Evolutionary conservation across 2,329 filamentous ascomycete species (phyloP), one percentile per base, ranked within the genome.

Genomic region (Ascochyta fabae): DNA sequence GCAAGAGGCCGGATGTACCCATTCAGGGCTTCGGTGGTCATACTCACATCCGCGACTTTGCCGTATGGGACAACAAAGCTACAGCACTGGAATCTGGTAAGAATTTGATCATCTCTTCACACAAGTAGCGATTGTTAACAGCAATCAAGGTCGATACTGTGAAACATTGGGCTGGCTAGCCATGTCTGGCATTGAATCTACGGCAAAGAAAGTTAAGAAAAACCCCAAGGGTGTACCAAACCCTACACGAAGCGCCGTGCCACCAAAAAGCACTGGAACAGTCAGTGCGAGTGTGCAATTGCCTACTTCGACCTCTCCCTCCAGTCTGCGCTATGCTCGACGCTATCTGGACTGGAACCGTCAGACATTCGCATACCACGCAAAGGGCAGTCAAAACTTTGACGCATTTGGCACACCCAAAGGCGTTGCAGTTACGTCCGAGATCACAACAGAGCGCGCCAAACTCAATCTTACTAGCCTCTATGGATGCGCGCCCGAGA

Each of bases 291-390:
- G 58, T 58, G 60, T 74, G 9, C 76, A 71, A 1, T 72, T 79
- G 6, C 67, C 71, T 0, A 66, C 57, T 1, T 74, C 73, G n/a
- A 70, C 63, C 8, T 68, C 64, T 10, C 60, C 66, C 1, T 73
- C 72, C n/a, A 53, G 75, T 34, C 36, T 72, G n/a, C 59, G 62
- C 73, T 87, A 84, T 65, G 81, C 83, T 3, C 82, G 87, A 7
- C 81, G 86, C 23, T 89, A 88, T 65, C 78, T 90, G 9, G 87
- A 90, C 73, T 89, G 86, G 83, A 89, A 89, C 70, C 81, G 85
- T 5, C 76, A 80, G n/a, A 87, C 85, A 0, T 88, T 89, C 63
- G 79, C 83, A 54, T 88, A 86, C 66, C 87, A 89, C 67, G 81
- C 85, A 3, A 72, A 77, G n/a, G 79, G 78, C 36, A 81, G 79